A percentile compares a stretch with the other conserved stretches of the same genome.
phyloP scores from a whole-genome alignment of 2,329 filamentous ascomycete genomes.

The Setomelanomma holmii region DNA sequence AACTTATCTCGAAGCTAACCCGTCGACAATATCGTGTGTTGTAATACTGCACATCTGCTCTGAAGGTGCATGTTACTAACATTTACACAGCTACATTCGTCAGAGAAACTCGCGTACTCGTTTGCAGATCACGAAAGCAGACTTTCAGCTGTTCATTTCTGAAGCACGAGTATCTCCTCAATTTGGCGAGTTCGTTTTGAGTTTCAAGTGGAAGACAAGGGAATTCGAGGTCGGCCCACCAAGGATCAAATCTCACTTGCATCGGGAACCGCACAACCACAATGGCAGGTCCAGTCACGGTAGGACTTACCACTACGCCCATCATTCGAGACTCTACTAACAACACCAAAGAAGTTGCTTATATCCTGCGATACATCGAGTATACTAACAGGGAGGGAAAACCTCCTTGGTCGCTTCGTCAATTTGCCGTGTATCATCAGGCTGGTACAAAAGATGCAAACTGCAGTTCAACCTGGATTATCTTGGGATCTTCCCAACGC shows the following conservation, averaged over 20 bases:
- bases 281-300: too few relatives aligned
- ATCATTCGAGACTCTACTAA: too few relatives aligned
- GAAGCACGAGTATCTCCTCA: neutral
- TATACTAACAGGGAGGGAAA: slow-evolving; percentile 11
- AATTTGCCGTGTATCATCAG: slow-evolving; percentile 18
- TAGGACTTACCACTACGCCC: too few relatives aligned
- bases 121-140: neutral
- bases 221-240: neutral
- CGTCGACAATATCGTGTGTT: neutral
- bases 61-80: too few relatives aligned
- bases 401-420: slow-evolving; percentile 16
- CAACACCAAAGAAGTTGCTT: slow-evolving; percentile 8
- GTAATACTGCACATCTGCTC: neutral
- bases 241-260: neutral
- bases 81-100: neutral
- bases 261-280: too few relatives aligned
- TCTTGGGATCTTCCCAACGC: slow-evolving; percentile 10
- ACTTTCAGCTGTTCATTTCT: neutral
- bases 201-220: neutral
- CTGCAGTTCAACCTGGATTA: slow-evolving; percentile 15
- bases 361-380: slow-evolving; percentile 16
- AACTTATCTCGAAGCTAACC: too few relatives aligned
- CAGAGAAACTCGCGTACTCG: neutral
- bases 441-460: neutral
- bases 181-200: neutral